A percentile compares a stretch with the other conserved stretches of the same genome.
These are phyloP conservation scores for Beauveria sp. DNA, from an alignment of 2,329 filamentous ascomycete species.

Conservation along the genomic window DNA sequence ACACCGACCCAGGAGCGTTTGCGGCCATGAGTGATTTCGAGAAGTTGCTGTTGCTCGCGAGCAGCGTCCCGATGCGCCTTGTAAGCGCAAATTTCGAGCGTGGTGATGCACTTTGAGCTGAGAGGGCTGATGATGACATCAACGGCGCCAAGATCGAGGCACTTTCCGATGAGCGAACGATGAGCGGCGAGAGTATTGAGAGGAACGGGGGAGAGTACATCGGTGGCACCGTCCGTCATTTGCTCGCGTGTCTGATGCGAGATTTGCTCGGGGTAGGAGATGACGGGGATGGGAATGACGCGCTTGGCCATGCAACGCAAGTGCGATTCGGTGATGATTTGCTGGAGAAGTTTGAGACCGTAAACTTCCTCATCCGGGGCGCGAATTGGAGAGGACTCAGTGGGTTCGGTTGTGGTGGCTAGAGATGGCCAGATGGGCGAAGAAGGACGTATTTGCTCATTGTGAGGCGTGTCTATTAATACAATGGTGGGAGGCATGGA, in stretches of 20 bases:
- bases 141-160: conserved; percentile 76
- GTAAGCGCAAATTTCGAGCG: conserved; percentile 76
- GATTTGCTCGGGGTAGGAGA: conserved; percentile 30
- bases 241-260: conserved; percentile 22
- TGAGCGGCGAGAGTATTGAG: conserved; percentile 22
- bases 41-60: conserved; percentile 62
- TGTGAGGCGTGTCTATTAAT: conserved; percentile 47
- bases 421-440: conserved; percentile 13
- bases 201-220: conserved; percentile 19
- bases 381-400: conserved; percentile 31
- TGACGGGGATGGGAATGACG: conserved; percentile 48
- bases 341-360: conserved; percentile 46
- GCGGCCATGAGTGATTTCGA: conserved; percentile 65
- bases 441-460: conserved; percentile 31
- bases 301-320: conserved; percentile 48
- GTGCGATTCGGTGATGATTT: conserved; percentile 50
- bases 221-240: conserved; percentile 31
- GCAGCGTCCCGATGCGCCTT: conserved; percentile 69
- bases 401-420: conserved; percentile 33
- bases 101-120: conserved; percentile 63
- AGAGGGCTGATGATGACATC: conserved; percentile 81
- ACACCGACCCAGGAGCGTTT: conserved; percentile 91
- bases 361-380: conserved; percentile 43
- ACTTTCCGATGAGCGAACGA: conserved; percentile 52
- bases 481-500: conserved; percentile 50